Base-by-base conservation (phyloP, 352 stramenopile genomes). In the Globisporangium yorkense region DNA sequence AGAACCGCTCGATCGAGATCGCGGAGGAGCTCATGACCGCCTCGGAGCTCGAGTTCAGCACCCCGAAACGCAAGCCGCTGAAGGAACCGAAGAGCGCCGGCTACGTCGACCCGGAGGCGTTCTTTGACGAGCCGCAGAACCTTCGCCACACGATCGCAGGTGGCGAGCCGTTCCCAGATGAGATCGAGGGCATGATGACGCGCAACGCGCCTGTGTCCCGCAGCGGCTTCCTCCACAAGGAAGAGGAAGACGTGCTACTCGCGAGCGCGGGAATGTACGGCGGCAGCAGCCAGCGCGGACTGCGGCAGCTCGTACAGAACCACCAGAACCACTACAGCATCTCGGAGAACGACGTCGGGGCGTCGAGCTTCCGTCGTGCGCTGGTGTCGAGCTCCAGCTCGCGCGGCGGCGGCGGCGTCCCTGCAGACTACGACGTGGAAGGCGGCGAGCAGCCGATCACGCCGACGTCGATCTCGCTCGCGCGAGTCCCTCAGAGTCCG, bases 181-280 rank as follows among this genome's bases (percentile, higher is more conserved):
- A 81, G 5, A 67, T 81, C 43, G 75, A 84, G 0, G 66, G 68
- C 4, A 61, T 70, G 49, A 52, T 72, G 5, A 62, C 74, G 8
- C 70, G 67, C 20, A 72, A 67, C 20, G 81, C 74, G 20, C 76
- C 76, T 2, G 66, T 88, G 56, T 87, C 75, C 27, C 72, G 79
- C 37, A 85, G 74, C 43, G 59, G 68, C 15, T 75, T 71, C 16
- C 69, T 75, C 1, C 80, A 79, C 45, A 77, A 90, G 50, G 80
- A 90, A 56, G 77, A 90, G 46, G 80, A 90, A 53, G 80, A 90
- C 51, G 77, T 79, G n/a, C 56, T 90, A 44, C 71, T 90, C 5
- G 80, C 77, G 15, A 90, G 77, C 45, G 80, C 80, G 1, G 74
- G 68, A 18, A 90, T 90, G 80, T 90, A 82, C 41, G 80, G 80